Evolutionary conservation across 257 asterid genomes (phyloP), one percentile per base, ranked within the genome.

Genomic region (Catharanthus roseus): DNA sequence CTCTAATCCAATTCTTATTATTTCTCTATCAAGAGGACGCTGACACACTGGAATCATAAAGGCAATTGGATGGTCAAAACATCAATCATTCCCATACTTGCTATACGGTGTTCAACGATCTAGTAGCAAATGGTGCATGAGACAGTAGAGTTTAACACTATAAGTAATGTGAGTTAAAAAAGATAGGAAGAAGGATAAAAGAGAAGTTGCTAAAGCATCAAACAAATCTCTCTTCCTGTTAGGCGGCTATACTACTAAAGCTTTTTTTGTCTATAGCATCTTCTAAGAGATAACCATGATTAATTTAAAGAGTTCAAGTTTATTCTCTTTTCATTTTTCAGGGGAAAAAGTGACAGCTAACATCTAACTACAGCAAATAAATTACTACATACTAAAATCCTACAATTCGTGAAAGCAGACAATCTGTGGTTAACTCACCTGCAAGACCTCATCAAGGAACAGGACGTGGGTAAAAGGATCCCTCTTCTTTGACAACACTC

Each of bases 391-490:
- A 45, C 33, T 18, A 49, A 29, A 6, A 21, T 26, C 44, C 19
- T 0, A 1, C 23, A 66, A 34, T 31, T 31, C 50, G 58, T 49
- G 50, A 15, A 47, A 62, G 42, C 56, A 19, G 23, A 18, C 3
- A 53, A 36, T 62, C 44, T 24, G 15, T 36, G 28, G 47, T 24
- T 36, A 38, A 67, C 81, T 63, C 54, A 90, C 98, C 96, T 86
- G 86, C 85, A 90, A 88, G 74, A 92, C 96, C 81, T 91, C 98
- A 70, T 95, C 99, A 33, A 95, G 87, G 85, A 95, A 83, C 64
- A 95, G 77, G 72, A 90, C 96, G 79, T 91, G 99, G 2, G 98
- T 89, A 80, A 95, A 95, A 6, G 98, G 99, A 74, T 95, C 99
- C 69, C 95, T 81, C 85, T 95, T 95, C 95, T 95, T 95, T 15